phyloP scores from a whole-genome alignment of 202 grass and related monocot genomes.

The Dendrocalamus latiflorus region DNA sequence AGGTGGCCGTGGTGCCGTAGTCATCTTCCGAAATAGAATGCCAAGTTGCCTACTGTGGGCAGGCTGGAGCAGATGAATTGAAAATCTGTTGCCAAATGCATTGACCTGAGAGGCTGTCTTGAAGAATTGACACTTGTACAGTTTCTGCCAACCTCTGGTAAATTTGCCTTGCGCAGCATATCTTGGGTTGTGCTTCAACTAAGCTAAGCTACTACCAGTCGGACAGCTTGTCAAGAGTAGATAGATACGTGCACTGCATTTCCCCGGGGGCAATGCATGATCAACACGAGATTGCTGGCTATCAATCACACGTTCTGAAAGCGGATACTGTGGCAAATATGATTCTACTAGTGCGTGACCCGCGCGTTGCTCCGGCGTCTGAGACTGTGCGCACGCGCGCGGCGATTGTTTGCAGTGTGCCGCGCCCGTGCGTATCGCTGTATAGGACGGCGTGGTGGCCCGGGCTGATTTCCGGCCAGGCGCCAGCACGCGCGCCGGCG shows the following conservation, averaged over 20 bases:
- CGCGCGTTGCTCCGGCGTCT: too few relatives aligned
- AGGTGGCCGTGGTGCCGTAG: slow-evolving; percentile 33
- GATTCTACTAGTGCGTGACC: background rate
- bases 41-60: background rate
- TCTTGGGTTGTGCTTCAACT: background rate
- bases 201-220: background rate
- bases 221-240: background rate
- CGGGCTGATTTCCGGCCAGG: background rate
- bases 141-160: background rate
- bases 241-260: background rate
- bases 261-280: background rate
- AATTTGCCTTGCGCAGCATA: background rate
- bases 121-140: slow-evolving; percentile 9
- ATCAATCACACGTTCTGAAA: background rate
- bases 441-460: background rate
- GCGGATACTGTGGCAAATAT: background rate
- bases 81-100: background rate
- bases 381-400: background rate
- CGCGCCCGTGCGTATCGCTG: background rate
- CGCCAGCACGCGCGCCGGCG: background rate
- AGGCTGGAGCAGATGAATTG: background rate
- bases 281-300: background rate
- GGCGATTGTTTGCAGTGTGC: background rate
- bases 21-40: background rate
- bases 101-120: background rate